Evolutionary conservation across 257 asterid species (phyloP), one percentile per base, ranked within the genome.

Genomic region (Fraxinus anomala): DNA sequence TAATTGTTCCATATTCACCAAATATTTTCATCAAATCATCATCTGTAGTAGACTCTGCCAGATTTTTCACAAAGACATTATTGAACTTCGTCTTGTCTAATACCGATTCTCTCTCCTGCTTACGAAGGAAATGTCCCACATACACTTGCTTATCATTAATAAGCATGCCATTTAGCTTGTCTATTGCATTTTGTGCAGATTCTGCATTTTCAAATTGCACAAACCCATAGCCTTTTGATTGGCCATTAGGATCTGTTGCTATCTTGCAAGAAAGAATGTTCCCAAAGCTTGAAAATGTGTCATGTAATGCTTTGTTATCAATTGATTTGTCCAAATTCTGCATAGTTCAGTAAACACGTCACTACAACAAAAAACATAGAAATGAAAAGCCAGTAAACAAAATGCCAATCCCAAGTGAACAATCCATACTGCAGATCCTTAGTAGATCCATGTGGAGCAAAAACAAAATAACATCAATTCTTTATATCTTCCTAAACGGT

Each of bases 21-120:
- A 72, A 72, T 23, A 16, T 1, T 5, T 24, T 44, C 23, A 44
- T 72, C 23, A 72, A 26, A 72, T 72, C 76, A 23, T 72, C 76
- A 13, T 72, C 76, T 6, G 65, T 72, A 23, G 76, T 44, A 40
- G 76, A 44, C 39, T 72, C 76, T 0, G 76, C 4, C 10, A 72
- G 19, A 13, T 72, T 72, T 26, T 72, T 72, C 24, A 72, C 76
- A 11, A 12, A 72, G 37, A 44, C 40, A 42, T 72, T 72, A 54
- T 42, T 72, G 24, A 72, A 72, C 76, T 42, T 72, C 0, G 66
- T 42, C 23, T 44, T 44, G 24, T 19, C 66, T 12, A 6, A 19
- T 12, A 42, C 65, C 2, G 63, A 40, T 5, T 31, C 34, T 3
- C 34, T 31, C 5, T 31, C 34, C 34, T 31, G 34, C 34, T 31